Evolutionary conservation across 2,329 filamentous ascomycete species (phyloP).

Genomic region (Calonectria multiphialidica): DNA sequence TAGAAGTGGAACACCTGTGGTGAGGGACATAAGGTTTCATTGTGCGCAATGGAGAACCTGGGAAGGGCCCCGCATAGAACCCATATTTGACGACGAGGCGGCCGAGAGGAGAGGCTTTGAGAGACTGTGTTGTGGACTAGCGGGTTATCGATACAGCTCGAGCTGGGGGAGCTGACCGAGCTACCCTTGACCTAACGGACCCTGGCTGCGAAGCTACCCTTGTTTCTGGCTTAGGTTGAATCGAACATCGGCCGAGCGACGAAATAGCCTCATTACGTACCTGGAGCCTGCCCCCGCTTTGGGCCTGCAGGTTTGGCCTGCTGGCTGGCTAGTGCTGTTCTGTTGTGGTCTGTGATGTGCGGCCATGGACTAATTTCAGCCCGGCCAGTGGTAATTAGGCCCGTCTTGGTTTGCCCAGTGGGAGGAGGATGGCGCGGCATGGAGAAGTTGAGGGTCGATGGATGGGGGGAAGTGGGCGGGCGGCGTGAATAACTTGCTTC

Average conservation of each 20-base stretch:
- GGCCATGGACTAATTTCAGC: constrained; percentile 14
- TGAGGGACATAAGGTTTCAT: constrained; percentile 10
- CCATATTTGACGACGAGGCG: not conserved
- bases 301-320: not conserved
- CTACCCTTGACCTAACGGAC: constrained; percentile 20
- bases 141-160: constrained; percentile 15
- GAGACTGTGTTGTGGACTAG: constrained; percentile 2
- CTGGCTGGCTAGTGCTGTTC: constrained; percentile 1
- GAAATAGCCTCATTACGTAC: constrained; percentile 38
- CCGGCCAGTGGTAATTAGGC: constrained; percentile 29
- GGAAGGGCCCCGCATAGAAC: constrained; percentile 16
- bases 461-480: not conserved
- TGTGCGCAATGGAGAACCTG: not conserved
- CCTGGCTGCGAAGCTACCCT: constrained; percentile 21
- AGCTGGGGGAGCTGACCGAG: not conserved
- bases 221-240: constrained; percentile 12
- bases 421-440: constrained; percentile 14
- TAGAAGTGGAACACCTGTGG: not conserved
- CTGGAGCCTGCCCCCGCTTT: constrained; percentile 17
- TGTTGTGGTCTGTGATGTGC: not conserved
- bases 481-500: constrained; percentile 11
- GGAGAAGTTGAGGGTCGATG: not conserved
- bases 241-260: constrained; percentile 25
- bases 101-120: constrained; percentile 4
- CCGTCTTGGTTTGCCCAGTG: constrained; percentile 36